phyloP scores from a whole-genome alignment of 306 rosid genomes.

The Coriaria nepalensis region DNA sequence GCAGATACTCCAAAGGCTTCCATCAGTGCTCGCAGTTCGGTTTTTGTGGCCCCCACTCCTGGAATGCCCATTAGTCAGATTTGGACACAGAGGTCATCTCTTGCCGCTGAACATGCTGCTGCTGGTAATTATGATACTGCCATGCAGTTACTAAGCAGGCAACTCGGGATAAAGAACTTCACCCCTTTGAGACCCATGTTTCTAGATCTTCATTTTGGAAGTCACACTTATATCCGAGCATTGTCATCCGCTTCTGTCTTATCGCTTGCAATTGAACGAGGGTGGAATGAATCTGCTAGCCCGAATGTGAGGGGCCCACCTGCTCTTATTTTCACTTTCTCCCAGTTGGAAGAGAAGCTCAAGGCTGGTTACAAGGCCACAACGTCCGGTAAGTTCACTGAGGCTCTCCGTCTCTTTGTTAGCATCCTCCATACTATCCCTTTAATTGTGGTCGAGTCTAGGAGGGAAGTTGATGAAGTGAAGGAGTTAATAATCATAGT shows the following conservation, averaged over 20 bases:
- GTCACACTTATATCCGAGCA: constrained; percentile 58
- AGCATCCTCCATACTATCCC: constrained; percentile 67
- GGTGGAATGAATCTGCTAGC: constrained; percentile 70
- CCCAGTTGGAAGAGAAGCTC: constrained; percentile 71
- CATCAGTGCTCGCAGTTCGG: constrained; percentile 31
- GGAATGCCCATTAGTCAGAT: constrained; percentile 77
- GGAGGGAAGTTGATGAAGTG: constrained; percentile 89
- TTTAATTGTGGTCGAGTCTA: constrained; percentile 62
- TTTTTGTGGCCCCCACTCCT: constrained; percentile 62
- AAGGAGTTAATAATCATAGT: constrained; percentile 66
- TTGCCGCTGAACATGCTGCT: constrained; percentile 93
- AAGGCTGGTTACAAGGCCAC: constrained; percentile 75
- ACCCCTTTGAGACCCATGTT: constrained; percentile 50
- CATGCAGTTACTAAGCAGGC: constrained; percentile 64
- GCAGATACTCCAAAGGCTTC: constrained; percentile 51
- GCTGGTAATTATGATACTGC: constrained; percentile 81
- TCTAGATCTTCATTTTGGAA: constrained; percentile 51
- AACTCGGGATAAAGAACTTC: constrained; percentile 63
- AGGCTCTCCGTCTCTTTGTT: constrained; percentile 40
- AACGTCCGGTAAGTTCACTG: constrained; percentile 62
- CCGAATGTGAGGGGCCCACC: constrained; percentile 76
- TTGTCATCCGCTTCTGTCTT: constrained; percentile 63
- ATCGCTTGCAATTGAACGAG: constrained; percentile 60
- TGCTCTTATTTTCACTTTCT: constrained; percentile 46
- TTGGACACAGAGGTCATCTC: constrained; percentile 72